Evolutionary conservation across 371 early-diverging fungal genomes (phyloP), one percentile per base, ranked within the genome.

Genomic region (Vairimorpha ceranae): DNA sequence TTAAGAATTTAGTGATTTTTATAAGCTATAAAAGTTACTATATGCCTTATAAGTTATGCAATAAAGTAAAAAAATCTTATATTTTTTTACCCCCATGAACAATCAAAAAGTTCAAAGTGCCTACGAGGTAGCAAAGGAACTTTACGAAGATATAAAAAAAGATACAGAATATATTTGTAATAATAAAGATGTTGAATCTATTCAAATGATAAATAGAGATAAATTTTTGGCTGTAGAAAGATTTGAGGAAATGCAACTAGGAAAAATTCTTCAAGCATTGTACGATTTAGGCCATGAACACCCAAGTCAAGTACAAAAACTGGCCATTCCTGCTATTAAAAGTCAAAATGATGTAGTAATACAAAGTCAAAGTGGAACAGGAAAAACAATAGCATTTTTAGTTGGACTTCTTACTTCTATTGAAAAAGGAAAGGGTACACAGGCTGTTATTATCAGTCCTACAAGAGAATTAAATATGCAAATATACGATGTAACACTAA

Each of bases 281-380:
- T 94, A 93, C 82, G 93, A 93, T 80, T 92, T 91, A 35, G 97
- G 97, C 29, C 96, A 93, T 84, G 95, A 95, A 82, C 87, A 89
- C 35, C 97, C 97, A n/a, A 92, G 93, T 38, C 94, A 95, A 56
- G 94, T 97, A 79, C 99, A 97, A 84, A 95, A 94, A 87, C 93
- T 94, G 85, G 87, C 93, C 21, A 94, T 99, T 75, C 95, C 94
- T 17, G 91, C 93, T 78, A 92, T 94, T 0, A 86, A 95, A 54
- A 87, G 92, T n/a, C 93, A 93, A 8, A 85, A 92, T 69, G 93
- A 99, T 83, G 41, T 83, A 21, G 69, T 80, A 43, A 80, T 83
- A 43, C 83, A 83, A 56, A 78, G 82, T 52, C 82, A 83, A 67
- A 81, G 79, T 65, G 99, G 99, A 85, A 97, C 99, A 77, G 99